These are phyloP conservation scores for Litsea cubeba DNA, from an alignment of 164 flowering plant genomes.

Conservation along the genomic window DNA sequence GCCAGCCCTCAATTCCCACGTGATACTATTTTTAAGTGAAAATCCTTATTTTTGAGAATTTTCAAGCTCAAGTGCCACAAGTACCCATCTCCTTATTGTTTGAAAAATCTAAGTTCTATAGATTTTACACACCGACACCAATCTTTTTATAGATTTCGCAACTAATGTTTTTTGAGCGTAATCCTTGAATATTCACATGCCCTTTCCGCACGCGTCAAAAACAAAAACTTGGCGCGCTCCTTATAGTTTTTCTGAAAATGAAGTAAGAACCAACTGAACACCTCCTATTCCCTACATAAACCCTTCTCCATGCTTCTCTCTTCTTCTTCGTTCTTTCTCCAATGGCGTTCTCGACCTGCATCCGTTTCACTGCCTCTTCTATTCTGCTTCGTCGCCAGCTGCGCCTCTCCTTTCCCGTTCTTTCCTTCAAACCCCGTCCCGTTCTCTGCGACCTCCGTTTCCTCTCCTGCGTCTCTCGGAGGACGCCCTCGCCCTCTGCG, in stretches of 20 bases:
- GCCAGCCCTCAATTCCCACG: too few species aligned
- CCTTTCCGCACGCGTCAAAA: too few species aligned
- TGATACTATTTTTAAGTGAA: too few species aligned
- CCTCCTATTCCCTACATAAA: neutral
- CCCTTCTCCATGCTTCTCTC: neutral
- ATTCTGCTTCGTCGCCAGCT: slow-evolving; percentile 5
- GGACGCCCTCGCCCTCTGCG: slow-evolving; percentile 3
- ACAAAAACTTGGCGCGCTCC: too few species aligned
- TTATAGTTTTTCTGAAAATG: neutral
- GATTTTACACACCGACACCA: too few species aligned
- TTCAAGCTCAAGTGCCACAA: too few species aligned
- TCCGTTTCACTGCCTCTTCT: slow-evolving; percentile 20
- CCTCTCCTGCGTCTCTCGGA: slow-evolving; percentile 25
- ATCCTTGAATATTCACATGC: too few species aligned
- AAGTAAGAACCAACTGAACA: neutral
- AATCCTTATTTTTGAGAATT: too few species aligned
- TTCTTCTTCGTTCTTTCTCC: neutral
- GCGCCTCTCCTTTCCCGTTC: slow-evolving; percentile 8
- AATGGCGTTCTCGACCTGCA: slow-evolving; percentile 12
- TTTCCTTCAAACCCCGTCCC: slow-evolving; percentile 5
- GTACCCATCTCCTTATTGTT: too few species aligned
- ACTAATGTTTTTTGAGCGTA: too few species aligned
- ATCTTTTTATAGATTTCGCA: too few species aligned
- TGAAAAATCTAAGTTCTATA: too few species aligned
- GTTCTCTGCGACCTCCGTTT: slow-evolving; percentile 36